phyloP scores from a whole-genome alignment of 257 asterid species.

The Rauvolfia tetraphylla region DNA sequence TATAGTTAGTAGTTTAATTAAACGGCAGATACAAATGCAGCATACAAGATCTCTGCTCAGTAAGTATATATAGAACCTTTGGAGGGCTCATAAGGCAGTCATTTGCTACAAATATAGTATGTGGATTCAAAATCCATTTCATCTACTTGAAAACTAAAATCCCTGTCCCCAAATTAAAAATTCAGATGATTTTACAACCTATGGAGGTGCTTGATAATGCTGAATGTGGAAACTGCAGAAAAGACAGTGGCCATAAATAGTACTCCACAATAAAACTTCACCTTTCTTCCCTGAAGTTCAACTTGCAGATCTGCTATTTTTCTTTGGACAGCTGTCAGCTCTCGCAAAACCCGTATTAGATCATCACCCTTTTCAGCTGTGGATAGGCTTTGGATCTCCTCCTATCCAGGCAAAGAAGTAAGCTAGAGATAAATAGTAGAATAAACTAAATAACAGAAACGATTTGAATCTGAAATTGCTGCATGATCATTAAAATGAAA shows the following conservation, averaged over 20 bases:
- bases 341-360: constrained; percentile 83
- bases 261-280: constrained; percentile 17
- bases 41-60: not conserved
- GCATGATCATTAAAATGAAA: not conserved
- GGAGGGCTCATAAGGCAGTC: not conserved
- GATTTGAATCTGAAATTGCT: not conserved
- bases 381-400: constrained; percentile 61
- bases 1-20: not conserved
- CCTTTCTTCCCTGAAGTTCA: constrained; percentile 99
- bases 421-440: constrained; percentile 4
- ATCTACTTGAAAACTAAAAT: not conserved
- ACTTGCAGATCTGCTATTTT: constrained; percentile 97
- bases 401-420: constrained; percentile 44
- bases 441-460: not conserved
- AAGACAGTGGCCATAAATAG: not conserved
- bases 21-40: not conserved
- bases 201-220: not conserved
- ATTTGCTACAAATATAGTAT: not conserved
- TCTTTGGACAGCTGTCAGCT: constrained; percentile 82
- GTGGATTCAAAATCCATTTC: not conserved
- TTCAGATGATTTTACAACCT: not conserved
- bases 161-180: not conserved
- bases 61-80: not conserved
- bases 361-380: constrained; percentile 76
- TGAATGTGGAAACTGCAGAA: not conserved